A percentile compares a stretch with the other conserved stretches of the same genome.
Evolutionary conservation across 2,329 filamentous ascomycete genomes (phyloP).

Genomic region (Exophiala bonariae): DNA sequence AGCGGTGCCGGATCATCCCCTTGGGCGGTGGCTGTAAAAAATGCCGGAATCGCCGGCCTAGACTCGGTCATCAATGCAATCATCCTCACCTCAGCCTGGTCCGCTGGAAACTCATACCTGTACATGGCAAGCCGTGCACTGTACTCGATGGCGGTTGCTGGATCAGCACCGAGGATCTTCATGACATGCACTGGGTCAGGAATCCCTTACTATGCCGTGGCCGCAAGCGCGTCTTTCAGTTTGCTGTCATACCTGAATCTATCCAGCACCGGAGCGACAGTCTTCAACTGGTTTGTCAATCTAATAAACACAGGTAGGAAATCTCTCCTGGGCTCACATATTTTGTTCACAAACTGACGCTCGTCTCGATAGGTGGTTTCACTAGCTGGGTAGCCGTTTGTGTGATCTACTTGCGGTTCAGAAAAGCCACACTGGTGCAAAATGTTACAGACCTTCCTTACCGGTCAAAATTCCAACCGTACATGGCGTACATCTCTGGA

Average conservation of each 20-base stretch:
- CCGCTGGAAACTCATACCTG: conserved; percentile 75
- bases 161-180: conserved; percentile 44
- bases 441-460: too few species aligned
- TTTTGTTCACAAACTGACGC: too few species aligned
- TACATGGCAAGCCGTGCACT: conserved; percentile 71
- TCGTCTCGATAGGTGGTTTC: conserved; percentile 31
- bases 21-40: conserved; percentile 44
- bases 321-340: too few species aligned
- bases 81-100: conserved; percentile 74
- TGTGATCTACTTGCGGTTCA: conserved; percentile 69
- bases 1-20: conserved; percentile 53
- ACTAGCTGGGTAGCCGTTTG: conserved; percentile 55
- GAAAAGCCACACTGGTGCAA: conserved; percentile 37
- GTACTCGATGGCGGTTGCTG: conserved; percentile 59
- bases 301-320: too few species aligned
- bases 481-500: too few species aligned
- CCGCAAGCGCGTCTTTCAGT: conserved; percentile 63
- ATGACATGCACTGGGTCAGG: conserved; percentile 57
- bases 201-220: conserved; percentile 69
- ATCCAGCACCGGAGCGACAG: conserved; percentile 60
- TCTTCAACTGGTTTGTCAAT: conserved; percentile 48
- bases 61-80: conserved; percentile 75
- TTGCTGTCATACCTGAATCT: conserved; percentile 72
- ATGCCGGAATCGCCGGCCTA: conserved; percentile 63
- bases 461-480: too few species aligned